These are phyloP conservation scores for Zea mays DNA, from an alignment of 176 grass and related monocot genomes.

Conservation along the genomic window DNA sequence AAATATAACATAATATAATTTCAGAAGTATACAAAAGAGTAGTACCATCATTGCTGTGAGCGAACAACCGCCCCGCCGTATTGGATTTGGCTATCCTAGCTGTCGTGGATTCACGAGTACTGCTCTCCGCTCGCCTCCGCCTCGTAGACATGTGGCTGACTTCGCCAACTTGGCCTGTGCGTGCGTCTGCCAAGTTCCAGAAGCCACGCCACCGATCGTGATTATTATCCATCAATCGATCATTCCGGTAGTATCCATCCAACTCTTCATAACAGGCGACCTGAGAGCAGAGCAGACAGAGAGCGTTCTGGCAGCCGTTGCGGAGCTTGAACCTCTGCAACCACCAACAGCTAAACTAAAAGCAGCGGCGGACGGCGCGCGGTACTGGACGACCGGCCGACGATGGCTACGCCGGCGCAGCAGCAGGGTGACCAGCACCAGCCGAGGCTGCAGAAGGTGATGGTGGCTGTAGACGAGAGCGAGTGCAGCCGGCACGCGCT, in stretches of 20 bases:
- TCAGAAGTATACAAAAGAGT: too few species aligned
- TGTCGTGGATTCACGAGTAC: too few species aligned
- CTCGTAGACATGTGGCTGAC: background rate
- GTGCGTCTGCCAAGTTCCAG: background rate
- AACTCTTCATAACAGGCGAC: background rate
- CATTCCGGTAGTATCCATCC: background rate
- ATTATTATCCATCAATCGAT: background rate
- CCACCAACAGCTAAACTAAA: background rate
- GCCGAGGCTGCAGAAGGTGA: constrained; percentile 39
- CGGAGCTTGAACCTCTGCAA: background rate
- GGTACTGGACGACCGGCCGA: background rate
- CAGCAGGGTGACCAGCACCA: background rate
- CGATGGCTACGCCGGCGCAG: constrained; percentile 26
- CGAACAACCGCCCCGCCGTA: too few species aligned
- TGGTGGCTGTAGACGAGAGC: constrained; percentile 66
- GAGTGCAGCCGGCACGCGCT: constrained; percentile 56
- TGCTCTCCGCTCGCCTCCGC: too few species aligned
- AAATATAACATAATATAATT: background rate
- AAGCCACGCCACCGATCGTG: background rate
- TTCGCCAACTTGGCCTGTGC: background rate
- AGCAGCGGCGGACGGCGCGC: background rate
- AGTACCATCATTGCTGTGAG: too few species aligned
- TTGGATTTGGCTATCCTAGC: too few species aligned
- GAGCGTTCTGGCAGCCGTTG: background rate
- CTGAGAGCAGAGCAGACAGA: background rate